These are phyloP conservation scores for Candida vaughaniae DNA, from an alignment of 805 yeast species.

Conservation along the genomic window DNA sequence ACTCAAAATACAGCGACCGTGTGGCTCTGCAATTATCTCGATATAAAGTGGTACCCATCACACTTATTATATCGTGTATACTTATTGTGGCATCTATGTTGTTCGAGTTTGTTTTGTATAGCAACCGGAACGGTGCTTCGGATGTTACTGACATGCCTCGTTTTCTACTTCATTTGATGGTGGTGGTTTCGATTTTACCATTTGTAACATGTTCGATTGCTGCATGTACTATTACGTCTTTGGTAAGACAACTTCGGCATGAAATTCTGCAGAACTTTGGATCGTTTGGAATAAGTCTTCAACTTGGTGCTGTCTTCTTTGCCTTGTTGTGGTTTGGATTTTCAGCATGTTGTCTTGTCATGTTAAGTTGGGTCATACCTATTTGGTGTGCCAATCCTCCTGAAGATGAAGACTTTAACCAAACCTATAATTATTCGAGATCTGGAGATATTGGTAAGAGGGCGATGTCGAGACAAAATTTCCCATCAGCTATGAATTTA, in stretches of 20 bases:
- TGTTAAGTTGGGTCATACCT: conserved; percentile 37
- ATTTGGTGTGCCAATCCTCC: conserved; percentile 54
- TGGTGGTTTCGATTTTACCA: conserved; percentile 29
- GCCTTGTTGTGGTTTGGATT: conserved; percentile 39
- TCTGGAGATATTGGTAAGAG: conserved; percentile 13
- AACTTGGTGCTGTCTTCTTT: conserved; percentile 43
- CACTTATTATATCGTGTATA: conserved; percentile 25
- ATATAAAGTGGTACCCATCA: conserved; percentile 25
- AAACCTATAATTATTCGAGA: conserved; percentile 11
- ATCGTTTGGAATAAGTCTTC: conserved; percentile 46
- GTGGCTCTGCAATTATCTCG: conserved; percentile 14
- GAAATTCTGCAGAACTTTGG: conserved; percentile 35
- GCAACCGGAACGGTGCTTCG: conserved; percentile 29
- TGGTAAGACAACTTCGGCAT: conserved; percentile 21
- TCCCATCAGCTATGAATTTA: not conserved
- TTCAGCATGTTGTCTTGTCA: conserved; percentile 20
- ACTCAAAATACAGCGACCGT: conserved; percentile 10
- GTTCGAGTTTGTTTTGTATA: conserved; percentile 34
- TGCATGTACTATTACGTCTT: conserved; percentile 25
- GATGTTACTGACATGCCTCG: conserved; percentile 27
- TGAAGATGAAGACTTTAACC: conserved; percentile 21
- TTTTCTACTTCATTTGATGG: conserved; percentile 34
- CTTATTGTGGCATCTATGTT: conserved; percentile 29
- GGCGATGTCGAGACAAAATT: not conserved
- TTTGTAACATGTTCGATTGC: conserved; percentile 26